phyloP scores from a whole-genome alignment of 139 green algal species.

The Yamagishiella unicocca region DNA sequence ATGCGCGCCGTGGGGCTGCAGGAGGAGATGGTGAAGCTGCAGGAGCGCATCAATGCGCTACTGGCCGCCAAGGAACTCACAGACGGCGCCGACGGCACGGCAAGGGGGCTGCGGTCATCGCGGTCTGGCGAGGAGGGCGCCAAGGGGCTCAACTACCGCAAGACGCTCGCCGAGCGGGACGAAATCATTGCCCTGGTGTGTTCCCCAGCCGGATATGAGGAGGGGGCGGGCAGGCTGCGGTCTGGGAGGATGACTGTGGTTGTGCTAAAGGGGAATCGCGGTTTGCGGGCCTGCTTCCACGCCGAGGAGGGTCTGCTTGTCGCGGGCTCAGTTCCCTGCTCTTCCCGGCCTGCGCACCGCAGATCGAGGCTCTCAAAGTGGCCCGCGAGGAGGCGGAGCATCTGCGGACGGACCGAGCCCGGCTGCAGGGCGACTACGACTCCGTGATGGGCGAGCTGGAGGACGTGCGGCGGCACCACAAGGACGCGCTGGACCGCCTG shows the following conservation, averaged over 20 bases:
- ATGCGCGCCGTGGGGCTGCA: slow-evolving; percentile 42
- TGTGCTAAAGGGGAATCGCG: too few relatives aligned
- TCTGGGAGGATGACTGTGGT: too few relatives aligned
- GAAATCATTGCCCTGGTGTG: slow-evolving; percentile 46
- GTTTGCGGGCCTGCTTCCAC: too few relatives aligned
- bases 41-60: slow-evolving; percentile 60
- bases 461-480: slow-evolving; percentile 70
- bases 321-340: too few relatives aligned
- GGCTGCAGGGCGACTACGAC: slow-evolving; percentile 44
- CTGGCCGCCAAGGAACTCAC: slow-evolving; percentile 34
- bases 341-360: not conserved
- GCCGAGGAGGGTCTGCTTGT: too few relatives aligned
- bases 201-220: not conserved
- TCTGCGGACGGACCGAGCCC: slow-evolving; percentile 52
- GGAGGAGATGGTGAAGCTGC: slow-evolving; percentile 59
- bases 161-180: slow-evolving; percentile 47
- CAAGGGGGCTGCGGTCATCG: not conserved
- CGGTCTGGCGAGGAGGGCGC: too few relatives aligned
- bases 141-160: not conserved
- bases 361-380: slow-evolving; percentile 74
- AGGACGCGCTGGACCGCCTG: slow-evolving; percentile 71
- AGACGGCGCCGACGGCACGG: not conserved
- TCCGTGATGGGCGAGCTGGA: slow-evolving; percentile 41
- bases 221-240: too few relatives aligned
- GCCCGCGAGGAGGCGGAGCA: slow-evolving; percentile 65